Evolutionary conservation across 345 rosid genomes (phyloP), one percentile per base, ranked within the genome.

Genomic region (Geranium brycei): DNA sequence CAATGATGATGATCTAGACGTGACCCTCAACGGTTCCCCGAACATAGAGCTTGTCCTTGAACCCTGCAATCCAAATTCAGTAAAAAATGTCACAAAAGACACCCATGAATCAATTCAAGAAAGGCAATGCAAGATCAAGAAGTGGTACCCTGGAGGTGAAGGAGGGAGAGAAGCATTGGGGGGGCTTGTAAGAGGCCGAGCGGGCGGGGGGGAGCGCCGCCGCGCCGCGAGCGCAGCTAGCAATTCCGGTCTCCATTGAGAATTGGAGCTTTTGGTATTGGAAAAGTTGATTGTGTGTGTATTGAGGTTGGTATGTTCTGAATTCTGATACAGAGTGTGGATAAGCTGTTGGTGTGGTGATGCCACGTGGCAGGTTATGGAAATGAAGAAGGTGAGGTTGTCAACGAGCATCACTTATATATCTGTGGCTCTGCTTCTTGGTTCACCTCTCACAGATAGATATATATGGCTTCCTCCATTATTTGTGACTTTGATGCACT

Each of bases 1-100:
- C 40, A 75, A 51, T 41, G 85, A 78, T 59, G 87, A 81, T 66
- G 82, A 79, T 70, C 73, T 76, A 59, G 96, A 87, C 61, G 71
- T 76, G 69, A 79, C 47, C 62, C 82, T 57, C 32, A 88, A 77
- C 12, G 96, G 75, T 66, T 93, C 99, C 16, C 99, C 97, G 3
- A 86, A 82, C 17, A 93, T 71, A 0, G 89, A 77, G 72, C 80
- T 77, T 62, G 77, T 69, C 63, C 73, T 77, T 73, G 77, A 71
- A 71, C 63, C 59, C 81, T 80, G 65, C 19, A 53, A 67, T 28
- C 57, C 67, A 72, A 38, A 55, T 35, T 51, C 60, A 15, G 59
- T 40, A 19, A 13, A 53, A 12, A n/a, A n/a, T n/a, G n/a, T n/a
- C n/a, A n/a, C n/a, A 16, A 0, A 5, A 38, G 8, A 40, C 5